Conservation (phyloP, 2,329 filamentous ascomycete genomes). For the Cordyceps farinosa region DNA sequence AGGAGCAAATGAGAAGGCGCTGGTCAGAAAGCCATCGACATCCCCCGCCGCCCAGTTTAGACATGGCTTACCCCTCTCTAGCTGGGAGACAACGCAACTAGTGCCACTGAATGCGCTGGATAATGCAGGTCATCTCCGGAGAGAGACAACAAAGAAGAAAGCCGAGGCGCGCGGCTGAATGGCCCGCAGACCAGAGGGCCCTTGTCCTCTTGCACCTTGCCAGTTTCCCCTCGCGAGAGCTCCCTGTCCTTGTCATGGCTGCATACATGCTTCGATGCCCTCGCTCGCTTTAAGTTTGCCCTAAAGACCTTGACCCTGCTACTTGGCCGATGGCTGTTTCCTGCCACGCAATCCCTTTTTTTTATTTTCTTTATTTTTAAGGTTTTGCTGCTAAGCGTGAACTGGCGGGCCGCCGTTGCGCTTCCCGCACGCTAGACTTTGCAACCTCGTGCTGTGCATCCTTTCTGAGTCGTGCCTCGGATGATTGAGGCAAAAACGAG, state of each 20-base stretch:
- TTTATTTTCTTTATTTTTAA: background rate
- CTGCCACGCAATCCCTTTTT: background rate
- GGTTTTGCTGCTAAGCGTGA: background rate
- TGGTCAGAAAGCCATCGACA: background rate
- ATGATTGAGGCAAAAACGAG: conserved; percentile 7
- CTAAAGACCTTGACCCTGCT: background rate
- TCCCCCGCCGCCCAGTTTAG: background rate
- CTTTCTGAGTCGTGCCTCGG: conserved; percentile 4
- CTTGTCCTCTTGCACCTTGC: background rate
- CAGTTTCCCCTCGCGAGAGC: background rate
- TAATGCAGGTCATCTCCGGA: conserved; percentile 1
- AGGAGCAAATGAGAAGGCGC: background rate
- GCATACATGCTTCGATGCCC: background rate
- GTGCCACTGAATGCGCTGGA: background rate
- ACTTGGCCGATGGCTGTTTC: background rate
- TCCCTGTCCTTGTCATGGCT: background rate
- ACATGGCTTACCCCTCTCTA: background rate
- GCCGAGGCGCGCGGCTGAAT: conserved; percentile 16
- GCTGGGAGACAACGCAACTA: background rate
- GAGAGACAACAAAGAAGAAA: background rate
- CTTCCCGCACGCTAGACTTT: conserved; percentile 12
- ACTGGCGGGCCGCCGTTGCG: conserved; percentile 14
- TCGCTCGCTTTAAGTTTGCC: background rate
- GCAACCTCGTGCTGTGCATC: background rate
- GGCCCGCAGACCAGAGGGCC: background rate